A percentile compares a stretch with the other conserved stretches of the same genome.
Evolutionary conservation across 345 rosid species (phyloP).

Genomic region (Capsella bursapastoris): DNA sequence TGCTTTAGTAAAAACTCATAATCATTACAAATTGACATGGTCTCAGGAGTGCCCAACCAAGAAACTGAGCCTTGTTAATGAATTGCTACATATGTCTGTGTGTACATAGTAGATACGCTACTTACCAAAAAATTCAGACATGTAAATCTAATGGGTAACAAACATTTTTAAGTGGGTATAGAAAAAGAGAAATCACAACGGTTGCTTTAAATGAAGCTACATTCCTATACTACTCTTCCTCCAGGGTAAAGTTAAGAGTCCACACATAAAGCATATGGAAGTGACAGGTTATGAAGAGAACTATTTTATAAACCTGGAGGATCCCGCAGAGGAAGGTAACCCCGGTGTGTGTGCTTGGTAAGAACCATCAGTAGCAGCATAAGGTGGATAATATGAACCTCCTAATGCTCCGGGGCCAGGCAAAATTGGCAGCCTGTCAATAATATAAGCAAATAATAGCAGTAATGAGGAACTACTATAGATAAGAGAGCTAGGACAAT

Average conservation of each 20-base stretch:
- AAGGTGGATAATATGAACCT: slow-evolving; percentile 75
- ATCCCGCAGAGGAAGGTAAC: slow-evolving; percentile 59
- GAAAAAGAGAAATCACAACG: slow-evolving; percentile 9
- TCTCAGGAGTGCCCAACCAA: slow-evolving; percentile 5
- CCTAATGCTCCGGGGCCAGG: slow-evolving; percentile 88
- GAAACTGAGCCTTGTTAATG: neutral
- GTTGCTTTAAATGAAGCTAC: slow-evolving; percentile 16
- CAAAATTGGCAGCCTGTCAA: slow-evolving; percentile 83
- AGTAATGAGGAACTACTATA: slow-evolving; percentile 9
- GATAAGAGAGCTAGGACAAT: slow-evolving; percentile 13
- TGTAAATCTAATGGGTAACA: slow-evolving; percentile 4
- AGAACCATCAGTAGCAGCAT: slow-evolving; percentile 72
- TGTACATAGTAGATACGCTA: neutral
- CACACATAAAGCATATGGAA: neutral
- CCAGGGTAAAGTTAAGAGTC: slow-evolving; percentile 1
- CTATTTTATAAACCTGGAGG: slow-evolving; percentile 57
- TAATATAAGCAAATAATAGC: slow-evolving; percentile 13
- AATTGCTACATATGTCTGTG: neutral
- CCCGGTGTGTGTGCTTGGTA: slow-evolving; percentile 64
- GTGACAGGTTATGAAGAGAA: neutral
- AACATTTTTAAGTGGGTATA: neutral
- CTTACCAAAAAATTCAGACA: neutral
- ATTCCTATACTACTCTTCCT: neutral
- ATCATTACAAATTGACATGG: slow-evolving; percentile 11
- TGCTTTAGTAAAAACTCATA: neutral